phyloP scores from a whole-genome alignment of 495 filamentous ascomycete species.

The Thermothielavioides terrestris region DNA sequence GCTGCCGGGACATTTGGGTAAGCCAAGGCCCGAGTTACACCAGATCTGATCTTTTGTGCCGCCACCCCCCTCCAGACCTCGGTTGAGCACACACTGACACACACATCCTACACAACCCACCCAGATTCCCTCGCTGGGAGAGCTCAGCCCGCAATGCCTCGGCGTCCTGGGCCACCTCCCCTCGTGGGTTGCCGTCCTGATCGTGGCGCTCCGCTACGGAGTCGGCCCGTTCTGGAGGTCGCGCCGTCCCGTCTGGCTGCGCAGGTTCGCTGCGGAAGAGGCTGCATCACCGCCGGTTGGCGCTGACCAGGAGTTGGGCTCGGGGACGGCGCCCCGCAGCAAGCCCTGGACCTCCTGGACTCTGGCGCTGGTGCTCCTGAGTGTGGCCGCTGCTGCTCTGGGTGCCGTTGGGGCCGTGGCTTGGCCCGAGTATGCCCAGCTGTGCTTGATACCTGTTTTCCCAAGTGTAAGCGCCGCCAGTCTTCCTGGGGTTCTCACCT shows the following conservation, averaged over 20 bases:
- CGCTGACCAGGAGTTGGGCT: constrained; percentile 9
- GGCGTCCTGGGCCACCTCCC: constrained; percentile 24
- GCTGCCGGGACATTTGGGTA: constrained; percentile 24
- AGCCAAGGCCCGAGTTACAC: constrained; percentile 7
- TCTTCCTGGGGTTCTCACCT: no score
- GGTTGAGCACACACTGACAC: background rate
- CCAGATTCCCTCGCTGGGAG: constrained; percentile 24
- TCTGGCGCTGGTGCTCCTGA: constrained; percentile 12
- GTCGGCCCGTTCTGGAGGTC: constrained; percentile 15
- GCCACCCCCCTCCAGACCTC: background rate
- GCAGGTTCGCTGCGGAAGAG: constrained; percentile 19
- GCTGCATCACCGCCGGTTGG: background rate
- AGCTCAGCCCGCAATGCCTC: constrained; percentile 23
- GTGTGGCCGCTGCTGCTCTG: background rate
- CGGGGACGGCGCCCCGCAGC: background rate
- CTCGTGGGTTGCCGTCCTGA: constrained; percentile 18
- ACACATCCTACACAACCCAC: background rate
- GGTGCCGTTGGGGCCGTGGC: constrained; percentile 8
- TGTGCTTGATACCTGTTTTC: constrained; percentile 14
- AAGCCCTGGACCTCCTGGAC: constrained; percentile 18
- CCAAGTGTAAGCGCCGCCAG: constrained; percentile 27
- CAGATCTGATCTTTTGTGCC: background rate
- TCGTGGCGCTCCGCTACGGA: constrained; percentile 22
- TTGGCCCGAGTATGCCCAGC: constrained; percentile 6
- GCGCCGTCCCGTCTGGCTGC: constrained; percentile 24